Evolutionary conservation across 352 stramenopile species (phyloP), one percentile per base, ranked within the genome.

Genomic region (Globisporangium middletonii): DNA sequence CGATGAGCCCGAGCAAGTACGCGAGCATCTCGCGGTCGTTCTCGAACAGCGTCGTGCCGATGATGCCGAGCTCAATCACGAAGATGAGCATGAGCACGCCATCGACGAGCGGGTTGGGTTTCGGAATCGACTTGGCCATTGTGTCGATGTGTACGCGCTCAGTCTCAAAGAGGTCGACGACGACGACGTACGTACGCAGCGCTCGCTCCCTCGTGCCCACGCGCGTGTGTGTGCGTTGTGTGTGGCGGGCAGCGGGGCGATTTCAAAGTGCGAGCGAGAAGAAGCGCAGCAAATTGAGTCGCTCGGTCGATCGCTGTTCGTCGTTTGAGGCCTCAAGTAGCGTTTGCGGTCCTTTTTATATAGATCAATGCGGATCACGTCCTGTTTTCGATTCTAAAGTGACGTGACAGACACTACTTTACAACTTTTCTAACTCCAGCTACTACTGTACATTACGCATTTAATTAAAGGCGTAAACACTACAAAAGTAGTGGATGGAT

Each of bases 1-100:
- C 67, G 48, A 91, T 30, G 51, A 89, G 73, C 27, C 48, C 76
- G 33, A 79, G 64, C 53, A 94, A 68, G 63, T 92, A 79, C 44
- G 60, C 71, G 37, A 94, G 69, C 72, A 92, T 88, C 53, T 88
- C 67, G 53, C 77, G 71, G 59, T 92, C 81, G n/a, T 47, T 79
- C 59, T 60, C 28, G 60, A 71, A 80, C 50, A 92, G 62, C 57
- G 77, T 92, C 67, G 77, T 67, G 27, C 50, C 62, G 59, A 89
- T 83, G 46, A 92, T 49, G 37, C 58, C 72, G 43, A 91, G 66
- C 73, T 93, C 83, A 35, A 69, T 62, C 46, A 83, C 69, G 57
- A 93, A 73, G 37, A 82, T 51, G 35, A 57, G 53, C 54, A 91
- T 65, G 49, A 93, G 69, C 48, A 94, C 42, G 42, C 57, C 74